These are phyloP conservation scores for Forsythia viridissima DNA, from an alignment of 257 asterid genomes.

Conservation along the genomic window DNA sequence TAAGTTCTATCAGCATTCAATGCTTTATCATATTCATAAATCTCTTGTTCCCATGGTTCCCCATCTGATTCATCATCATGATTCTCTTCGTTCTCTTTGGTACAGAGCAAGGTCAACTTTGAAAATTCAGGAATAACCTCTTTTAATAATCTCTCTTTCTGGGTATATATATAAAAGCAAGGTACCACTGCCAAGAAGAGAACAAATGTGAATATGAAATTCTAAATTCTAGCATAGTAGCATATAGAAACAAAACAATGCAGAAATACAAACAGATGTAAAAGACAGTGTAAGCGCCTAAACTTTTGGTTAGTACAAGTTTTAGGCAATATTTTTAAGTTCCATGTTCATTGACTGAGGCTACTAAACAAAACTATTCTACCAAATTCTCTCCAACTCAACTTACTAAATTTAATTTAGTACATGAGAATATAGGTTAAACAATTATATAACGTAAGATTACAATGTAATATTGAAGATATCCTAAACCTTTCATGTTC, in stretches of 20 bases:
- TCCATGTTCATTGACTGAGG: neutral
- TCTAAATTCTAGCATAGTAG: neutral
- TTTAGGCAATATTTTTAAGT: neutral
- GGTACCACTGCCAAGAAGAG: constrained; percentile 63
- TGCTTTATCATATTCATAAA: constrained; percentile 80
- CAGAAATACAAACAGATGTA: neutral
- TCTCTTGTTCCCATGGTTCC: constrained; percentile 75
- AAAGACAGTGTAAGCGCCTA: neutral
- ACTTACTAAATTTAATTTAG: neutral
- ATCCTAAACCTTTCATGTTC: neutral
- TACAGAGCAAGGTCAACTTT: constrained; percentile 29
- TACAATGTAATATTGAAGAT: neutral
- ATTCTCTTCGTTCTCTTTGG: constrained; percentile 40
- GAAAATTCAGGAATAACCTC: constrained; percentile 32
- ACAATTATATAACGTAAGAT: neutral
- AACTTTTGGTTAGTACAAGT: neutral
- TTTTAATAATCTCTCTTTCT: constrained; percentile 57
- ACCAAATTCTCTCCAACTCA: neutral
- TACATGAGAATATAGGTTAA: neutral
- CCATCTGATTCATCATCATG: constrained; percentile 43
- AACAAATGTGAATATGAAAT: constrained; percentile 7
- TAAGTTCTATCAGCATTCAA: constrained; percentile 78
- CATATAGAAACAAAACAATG: neutral
- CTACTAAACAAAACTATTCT: neutral
- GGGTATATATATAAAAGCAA: constrained; percentile 72